These are phyloP conservation scores for Ceratobasidium theobromae DNA, from an alignment of 1,284 basidiomycete species.

Conservation along the genomic window DNA sequence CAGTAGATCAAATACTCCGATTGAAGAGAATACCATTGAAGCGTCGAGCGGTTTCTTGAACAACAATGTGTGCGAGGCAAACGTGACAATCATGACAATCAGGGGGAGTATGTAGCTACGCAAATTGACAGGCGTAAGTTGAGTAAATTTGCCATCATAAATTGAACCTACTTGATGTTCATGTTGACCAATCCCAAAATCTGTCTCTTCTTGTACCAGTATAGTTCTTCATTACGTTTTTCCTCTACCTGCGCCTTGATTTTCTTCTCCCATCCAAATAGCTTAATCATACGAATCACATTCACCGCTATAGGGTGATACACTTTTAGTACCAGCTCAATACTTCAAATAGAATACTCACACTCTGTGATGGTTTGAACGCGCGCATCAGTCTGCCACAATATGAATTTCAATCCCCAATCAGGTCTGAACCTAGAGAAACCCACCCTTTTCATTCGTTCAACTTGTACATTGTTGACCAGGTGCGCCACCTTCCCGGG, in stretches of 20 bases:
- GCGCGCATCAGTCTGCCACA: slow-evolving; percentile 16
- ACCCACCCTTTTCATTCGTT: slow-evolving; percentile 38
- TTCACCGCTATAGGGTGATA: slow-evolving; percentile 27
- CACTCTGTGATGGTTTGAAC: slow-evolving; percentile 29
- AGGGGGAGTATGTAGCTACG: slow-evolving; percentile 61
- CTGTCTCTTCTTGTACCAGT: slow-evolving; percentile 48
- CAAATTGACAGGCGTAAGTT: slow-evolving; percentile 27
- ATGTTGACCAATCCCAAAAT: slow-evolving; percentile 46
- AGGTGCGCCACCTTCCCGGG: slow-evolving; percentile 28
- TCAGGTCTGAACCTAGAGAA: not conserved
- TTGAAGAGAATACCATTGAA: slow-evolving; percentile 35
- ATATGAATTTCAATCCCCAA: not conserved
- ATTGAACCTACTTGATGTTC: slow-evolving; percentile 44
- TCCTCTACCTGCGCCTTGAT: slow-evolving; percentile 27
- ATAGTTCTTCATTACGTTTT: slow-evolving; percentile 32
- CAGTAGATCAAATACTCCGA: slow-evolving; percentile 35
- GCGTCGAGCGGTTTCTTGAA: slow-evolving; percentile 13
- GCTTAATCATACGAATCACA: slow-evolving; percentile 38
- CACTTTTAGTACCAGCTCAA: slow-evolving; percentile 14
- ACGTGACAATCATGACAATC: slow-evolving; percentile 66
- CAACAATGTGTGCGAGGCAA: slow-evolving; percentile 46
- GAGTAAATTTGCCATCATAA: not conserved
- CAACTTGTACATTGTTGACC: slow-evolving; percentile 37
- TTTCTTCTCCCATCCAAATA: slow-evolving; percentile 35
- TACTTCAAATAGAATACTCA: not conserved